These are phyloP conservation scores for Ogataea siamensis DNA, from an alignment of 805 yeast genomes.

Conservation along the genomic window DNA sequence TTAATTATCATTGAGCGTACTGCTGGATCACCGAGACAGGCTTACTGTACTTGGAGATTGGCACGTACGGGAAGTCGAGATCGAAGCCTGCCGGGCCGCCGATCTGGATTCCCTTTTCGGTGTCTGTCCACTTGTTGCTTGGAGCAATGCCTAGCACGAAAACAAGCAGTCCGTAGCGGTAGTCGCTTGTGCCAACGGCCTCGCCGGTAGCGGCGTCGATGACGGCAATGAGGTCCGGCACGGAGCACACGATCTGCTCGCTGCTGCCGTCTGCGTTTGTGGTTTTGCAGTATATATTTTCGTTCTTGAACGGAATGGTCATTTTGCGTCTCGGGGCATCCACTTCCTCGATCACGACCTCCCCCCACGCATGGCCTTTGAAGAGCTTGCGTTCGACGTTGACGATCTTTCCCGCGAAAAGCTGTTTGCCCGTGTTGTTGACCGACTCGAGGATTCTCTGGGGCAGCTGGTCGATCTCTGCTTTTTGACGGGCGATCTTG, in stretches of 20 bases:
- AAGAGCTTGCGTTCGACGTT: constrained; percentile 40
- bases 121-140: constrained; percentile 36
- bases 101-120: constrained; percentile 36
- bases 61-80: constrained; percentile 36
- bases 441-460: constrained; percentile 37
- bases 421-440: constrained; percentile 33
- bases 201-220: constrained; percentile 43
- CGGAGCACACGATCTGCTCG: constrained; percentile 37
- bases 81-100: constrained; percentile 44
- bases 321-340: constrained; percentile 19
- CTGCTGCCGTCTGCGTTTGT: constrained; percentile 21
- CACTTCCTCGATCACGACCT: constrained; percentile 33
- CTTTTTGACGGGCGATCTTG: constrained; percentile 35
- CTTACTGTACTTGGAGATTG: constrained; percentile 36
- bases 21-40: constrained; percentile 43
- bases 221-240: constrained; percentile 47
- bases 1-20: constrained; percentile 19
- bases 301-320: constrained; percentile 49
- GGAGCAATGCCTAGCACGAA: constrained; percentile 43
- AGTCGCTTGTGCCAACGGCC: constrained; percentile 49
- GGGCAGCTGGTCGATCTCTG: constrained; percentile 38
- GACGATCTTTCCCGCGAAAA: constrained; percentile 43
- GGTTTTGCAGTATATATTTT: constrained; percentile 39
- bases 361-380: constrained; percentile 46
- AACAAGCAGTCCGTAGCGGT: constrained; percentile 43